Conservation (phyloP, 257 asterid species). For the Plantago major region DNA sequence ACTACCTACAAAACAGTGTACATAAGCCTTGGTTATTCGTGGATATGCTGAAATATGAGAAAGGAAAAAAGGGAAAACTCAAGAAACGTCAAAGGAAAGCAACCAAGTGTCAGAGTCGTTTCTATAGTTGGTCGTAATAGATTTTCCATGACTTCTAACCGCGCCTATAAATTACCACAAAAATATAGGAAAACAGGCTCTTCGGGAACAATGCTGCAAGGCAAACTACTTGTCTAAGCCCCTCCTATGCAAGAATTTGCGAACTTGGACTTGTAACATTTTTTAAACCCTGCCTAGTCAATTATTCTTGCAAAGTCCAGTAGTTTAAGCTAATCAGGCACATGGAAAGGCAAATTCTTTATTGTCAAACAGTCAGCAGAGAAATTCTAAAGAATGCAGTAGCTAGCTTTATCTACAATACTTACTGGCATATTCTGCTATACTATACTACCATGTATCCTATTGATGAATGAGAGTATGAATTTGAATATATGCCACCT, state of each 20-base stretch:
- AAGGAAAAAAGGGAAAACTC: too few relatives aligned
- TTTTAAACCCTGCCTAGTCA: background rate
- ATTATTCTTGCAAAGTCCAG: background rate
- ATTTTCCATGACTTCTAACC: too few relatives aligned
- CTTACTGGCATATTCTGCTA: background rate
- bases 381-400: constrained; percentile 3
- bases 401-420: background rate
- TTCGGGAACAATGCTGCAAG: too few relatives aligned
- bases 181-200: too few relatives aligned
- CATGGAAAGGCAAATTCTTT: background rate
- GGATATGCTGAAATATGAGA: background rate
- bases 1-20: constrained; percentile 49
- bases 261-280: background rate
- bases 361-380: background rate
- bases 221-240: too few relatives aligned
- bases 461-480: constrained; percentile 2
- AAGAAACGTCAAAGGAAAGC: too few relatives aligned
- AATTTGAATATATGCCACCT: constrained; percentile 30
- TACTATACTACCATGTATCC: background rate
- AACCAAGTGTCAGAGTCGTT: too few relatives aligned
- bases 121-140: too few relatives aligned
- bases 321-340: background rate
- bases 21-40: background rate
- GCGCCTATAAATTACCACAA: too few relatives aligned
- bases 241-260: too few relatives aligned